A percentile compares a stretch with the other conserved stretches of the same genome.
These are phyloP conservation scores for Alternaria ventricosa DNA, from an alignment of 2,329 filamentous ascomycete genomes.

Conservation along the genomic window DNA sequence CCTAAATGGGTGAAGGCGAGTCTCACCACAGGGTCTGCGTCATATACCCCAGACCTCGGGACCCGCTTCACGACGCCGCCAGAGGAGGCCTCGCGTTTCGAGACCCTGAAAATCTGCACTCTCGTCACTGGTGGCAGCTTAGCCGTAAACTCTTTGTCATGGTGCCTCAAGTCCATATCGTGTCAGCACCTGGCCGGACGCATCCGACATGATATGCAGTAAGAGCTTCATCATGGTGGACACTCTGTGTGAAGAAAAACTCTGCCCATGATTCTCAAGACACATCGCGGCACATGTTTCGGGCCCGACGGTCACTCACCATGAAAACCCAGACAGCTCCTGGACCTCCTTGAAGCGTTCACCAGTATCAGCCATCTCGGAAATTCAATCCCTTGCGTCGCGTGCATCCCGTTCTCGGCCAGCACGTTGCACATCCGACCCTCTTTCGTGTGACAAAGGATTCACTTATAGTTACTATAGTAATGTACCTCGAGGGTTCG, in stretches of 20 bases:
- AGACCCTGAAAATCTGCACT: conserved; percentile 35
- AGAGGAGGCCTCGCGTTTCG: conserved; percentile 36
- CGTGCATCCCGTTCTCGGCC: conserved; percentile 3
- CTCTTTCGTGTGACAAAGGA: conserved; percentile 8
- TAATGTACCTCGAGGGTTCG: conserved; percentile 12
- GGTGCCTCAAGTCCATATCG: neutral
- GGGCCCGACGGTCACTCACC: conserved; percentile 11
- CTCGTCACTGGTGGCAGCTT: conserved; percentile 22
- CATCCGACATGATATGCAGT: conserved; percentile 18
- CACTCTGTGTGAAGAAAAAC: neutral
- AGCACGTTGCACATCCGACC: conserved; percentile 9
- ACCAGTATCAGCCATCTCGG: neutral
- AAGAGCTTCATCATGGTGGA: conserved; percentile 4
- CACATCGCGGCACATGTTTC: conserved; percentile 1
- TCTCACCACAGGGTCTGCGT: conserved; percentile 13
- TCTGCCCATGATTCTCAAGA: neutral
- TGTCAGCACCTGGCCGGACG: conserved; percentile 20
- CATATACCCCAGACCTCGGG: conserved; percentile 21
- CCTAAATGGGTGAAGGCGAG: conserved; percentile 11
- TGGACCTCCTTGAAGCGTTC: conserved; percentile 4
- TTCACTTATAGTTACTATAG: conserved; percentile 9
- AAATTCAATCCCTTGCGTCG: neutral
- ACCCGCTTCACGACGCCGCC: conserved; percentile 38
- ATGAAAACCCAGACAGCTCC: conserved; percentile 1
- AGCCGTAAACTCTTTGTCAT: conserved; percentile 24